Base-by-base conservation (phyloP, 768 basidiomycete species). In the Psilocybe tampanensis region DNA sequence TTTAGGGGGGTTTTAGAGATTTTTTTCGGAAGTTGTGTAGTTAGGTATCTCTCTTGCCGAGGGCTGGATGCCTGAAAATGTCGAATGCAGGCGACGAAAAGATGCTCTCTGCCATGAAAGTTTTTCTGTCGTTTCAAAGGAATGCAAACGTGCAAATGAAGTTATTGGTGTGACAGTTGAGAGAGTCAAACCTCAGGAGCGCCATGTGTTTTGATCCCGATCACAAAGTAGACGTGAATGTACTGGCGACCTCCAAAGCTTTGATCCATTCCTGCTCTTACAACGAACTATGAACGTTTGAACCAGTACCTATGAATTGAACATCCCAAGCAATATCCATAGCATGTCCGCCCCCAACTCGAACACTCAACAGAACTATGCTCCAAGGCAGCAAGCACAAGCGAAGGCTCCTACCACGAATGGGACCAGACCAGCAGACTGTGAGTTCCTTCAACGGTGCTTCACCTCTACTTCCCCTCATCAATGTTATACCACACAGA, bases 401-500 rank as follows among this genome's bases (percentile, higher is more conserved):
- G 54, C 34, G n/a, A 60, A 54, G 44, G 24, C 51, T 13, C 55
- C 39, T 17, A 42, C 32, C 36, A 48, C 41, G 8, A 68, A 49
- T 51, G 44, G 39, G 18, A 66, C 44, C 54, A 71, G 72, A 55
- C 66, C 70, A 33, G 58, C 70, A 15, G 74, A 77, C 48, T 75
- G 76, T 76, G 59, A 61, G 73, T 63, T 19, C 43, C 43, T 45
- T 33, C 18, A 34, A 24, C 5, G 8, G n/a, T 29, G n/a, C 39
- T 36, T 29, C 33, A 24, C 18, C 44, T 53, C n/a, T 41, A 44
- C 56, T 39, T n/a, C 15, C 33, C 15, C n/a, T 39, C 41, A 52
- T 50, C 21, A 21, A 44, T 42, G 23, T 39, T 18, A 43, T 51
- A 12, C 18, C 22, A 76, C 12, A 67, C 74, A 72, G 94, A 95